A percentile compares a stretch with the other conserved stretches of the same genome.
Evolutionary conservation across 305 asterid species (phyloP).

Genomic region (Fraxinus velutina): DNA sequence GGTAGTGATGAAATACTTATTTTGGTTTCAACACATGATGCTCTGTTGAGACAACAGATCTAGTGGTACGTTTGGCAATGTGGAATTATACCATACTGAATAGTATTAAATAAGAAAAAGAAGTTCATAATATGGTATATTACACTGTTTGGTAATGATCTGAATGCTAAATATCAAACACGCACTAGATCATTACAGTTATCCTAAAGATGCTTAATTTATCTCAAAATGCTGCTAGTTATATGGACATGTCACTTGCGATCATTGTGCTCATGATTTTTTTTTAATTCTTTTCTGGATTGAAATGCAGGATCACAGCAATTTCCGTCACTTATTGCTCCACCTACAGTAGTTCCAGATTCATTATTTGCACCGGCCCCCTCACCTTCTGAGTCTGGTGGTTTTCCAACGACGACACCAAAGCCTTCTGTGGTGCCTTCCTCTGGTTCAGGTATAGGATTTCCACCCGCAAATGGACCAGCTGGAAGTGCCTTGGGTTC

Average conservation of each 20-base stretch:
- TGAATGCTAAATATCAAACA: not conserved
- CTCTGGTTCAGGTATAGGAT: constrained; percentile 45
- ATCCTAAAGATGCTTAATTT: not conserved
- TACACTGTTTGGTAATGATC: not conserved
- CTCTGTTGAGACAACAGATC: not conserved
- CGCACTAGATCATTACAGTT: not conserved
- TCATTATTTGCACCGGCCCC: constrained; percentile 73
- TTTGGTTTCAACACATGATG: not conserved
- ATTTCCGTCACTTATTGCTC: constrained; percentile 65
- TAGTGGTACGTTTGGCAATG: not conserved
- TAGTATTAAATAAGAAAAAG: not conserved
- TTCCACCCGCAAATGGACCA: constrained; percentile 79
- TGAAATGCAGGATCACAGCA: constrained; percentile 62
- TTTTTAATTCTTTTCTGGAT: not conserved
- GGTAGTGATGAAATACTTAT: not conserved
- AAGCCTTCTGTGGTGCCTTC: constrained; percentile 55
- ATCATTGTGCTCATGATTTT: not conserved
- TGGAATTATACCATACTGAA: not conserved
- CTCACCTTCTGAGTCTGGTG: constrained; percentile 67
- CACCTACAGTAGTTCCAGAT: constrained; percentile 60
- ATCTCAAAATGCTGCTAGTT: not conserved
- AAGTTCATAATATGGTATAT: not conserved
- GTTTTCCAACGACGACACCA: constrained; percentile 53
- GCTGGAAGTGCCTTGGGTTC: constrained; percentile 51
- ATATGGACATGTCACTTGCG: not conserved